A percentile compares a stretch with the other conserved stretches of the same genome.
phyloP scores from a whole-genome alignment of 148 eudicot species.

The Euryodendron excelsum region DNA sequence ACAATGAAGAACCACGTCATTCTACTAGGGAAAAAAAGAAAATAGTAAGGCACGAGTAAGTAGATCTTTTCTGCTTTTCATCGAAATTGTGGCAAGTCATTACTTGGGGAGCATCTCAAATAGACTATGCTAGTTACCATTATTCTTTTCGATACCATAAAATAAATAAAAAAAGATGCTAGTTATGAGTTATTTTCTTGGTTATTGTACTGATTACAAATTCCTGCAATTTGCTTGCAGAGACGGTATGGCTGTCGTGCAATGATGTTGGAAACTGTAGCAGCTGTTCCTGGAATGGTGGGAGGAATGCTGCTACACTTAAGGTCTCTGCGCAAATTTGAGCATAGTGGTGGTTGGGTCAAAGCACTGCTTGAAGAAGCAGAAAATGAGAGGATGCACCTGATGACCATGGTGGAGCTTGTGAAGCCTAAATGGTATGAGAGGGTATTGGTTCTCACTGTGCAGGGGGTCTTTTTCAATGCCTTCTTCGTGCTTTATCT shows the following conservation, averaged over 20 bases:
- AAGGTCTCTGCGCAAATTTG: constrained; percentile 74
- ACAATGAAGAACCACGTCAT: not conserved
- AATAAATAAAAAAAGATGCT: not conserved
- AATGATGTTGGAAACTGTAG: constrained; percentile 97
- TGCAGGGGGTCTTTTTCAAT: constrained; percentile 84
- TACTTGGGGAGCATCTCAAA: not conserved
- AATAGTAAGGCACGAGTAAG: too few relatives aligned
- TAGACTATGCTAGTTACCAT: not conserved
- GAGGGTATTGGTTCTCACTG: constrained; percentile 70
- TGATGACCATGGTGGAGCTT: constrained; percentile 93
- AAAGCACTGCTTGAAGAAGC: constrained; percentile 93
- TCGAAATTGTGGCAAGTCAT: not conserved
- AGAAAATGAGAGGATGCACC: constrained; percentile 94
- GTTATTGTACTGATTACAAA: not conserved
- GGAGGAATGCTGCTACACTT: constrained; percentile 86
- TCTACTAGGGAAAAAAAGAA: too few relatives aligned
- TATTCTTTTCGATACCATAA: not conserved
- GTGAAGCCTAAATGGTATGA: constrained; percentile 89
- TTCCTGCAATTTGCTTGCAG: constrained; percentile 31
- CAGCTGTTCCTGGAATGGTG: constrained; percentile 93
- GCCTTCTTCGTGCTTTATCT: constrained; percentile 65
- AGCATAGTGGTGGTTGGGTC: constrained; percentile 94
- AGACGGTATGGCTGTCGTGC: constrained; percentile 90
- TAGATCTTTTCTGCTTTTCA: not conserved
- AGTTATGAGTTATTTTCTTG: not conserved